Percentiles rank a stretch among this genome's conserved stretches.
These are phyloP conservation scores for Pestalotiopsis fici DNA, from an alignment of 2,329 filamentous ascomycete genomes.

Conservation along the genomic window DNA sequence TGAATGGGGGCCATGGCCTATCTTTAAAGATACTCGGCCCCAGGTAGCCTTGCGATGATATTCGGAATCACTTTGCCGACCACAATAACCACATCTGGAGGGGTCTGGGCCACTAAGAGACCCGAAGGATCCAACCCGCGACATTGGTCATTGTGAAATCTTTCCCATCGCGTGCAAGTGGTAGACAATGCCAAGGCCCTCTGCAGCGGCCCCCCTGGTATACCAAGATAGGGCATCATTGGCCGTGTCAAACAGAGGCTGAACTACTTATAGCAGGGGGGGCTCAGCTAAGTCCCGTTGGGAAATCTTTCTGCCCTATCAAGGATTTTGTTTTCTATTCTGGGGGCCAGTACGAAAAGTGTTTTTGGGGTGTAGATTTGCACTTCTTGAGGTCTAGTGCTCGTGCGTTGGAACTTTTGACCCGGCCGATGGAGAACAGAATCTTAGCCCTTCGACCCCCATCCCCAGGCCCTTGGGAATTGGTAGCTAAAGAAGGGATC, in stretches of 20 bases:
- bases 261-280: background rate
- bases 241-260: background rate
- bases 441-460: background rate
- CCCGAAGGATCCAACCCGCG: background rate
- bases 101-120: background rate
- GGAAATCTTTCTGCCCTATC: background rate
- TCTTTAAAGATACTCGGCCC: background rate
- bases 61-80: background rate
- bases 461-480: background rate
- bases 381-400: background rate
- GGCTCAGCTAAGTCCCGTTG: background rate
- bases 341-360: background rate
- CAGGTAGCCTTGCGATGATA: background rate
- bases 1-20: background rate
- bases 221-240: background rate
- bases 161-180: background rate
- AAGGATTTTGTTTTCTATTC: background rate
- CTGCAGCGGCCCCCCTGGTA: background rate
- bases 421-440: background rate
- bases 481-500: background rate
- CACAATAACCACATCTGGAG: background rate
- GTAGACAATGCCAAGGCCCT: background rate
- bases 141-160: background rate
- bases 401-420: background rate
- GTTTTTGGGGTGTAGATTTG: background rate